Base-by-base conservation (phyloP, 208 protist species). In the Spironucleus salmonicida region DNA sequence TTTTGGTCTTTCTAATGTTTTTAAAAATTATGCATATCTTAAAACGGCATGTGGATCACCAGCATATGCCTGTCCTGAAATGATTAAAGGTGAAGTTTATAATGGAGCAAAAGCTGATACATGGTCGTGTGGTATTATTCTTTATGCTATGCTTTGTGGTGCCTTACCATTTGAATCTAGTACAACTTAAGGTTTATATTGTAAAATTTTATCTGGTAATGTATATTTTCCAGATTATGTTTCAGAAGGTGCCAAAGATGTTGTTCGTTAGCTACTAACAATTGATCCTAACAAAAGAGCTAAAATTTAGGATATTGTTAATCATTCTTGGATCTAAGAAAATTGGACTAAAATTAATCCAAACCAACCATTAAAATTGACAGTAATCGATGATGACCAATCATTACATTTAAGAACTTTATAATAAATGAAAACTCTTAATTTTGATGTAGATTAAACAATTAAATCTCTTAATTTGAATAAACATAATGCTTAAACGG, bases 51-150 rank as follows among this genome's bases (percentile, higher is more conserved):
- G 91, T 79, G 92, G 92, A 29, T 91, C 88, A 29, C 89, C 92
- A 27, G 91, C 90, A 81, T 95, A 95, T 83, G 90, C 90, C 34
- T 89, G 90, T 26, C 91, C 91, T 35, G 90, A 94, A 78, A 88
- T 94, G 27, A 91, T 94, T 79, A 86, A 84, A 0, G 89, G 90
- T 7, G 88, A 71, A 27, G 77, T 90, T 27, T 95, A 95, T 83
- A 89, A 88, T 64, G 91, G 91, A 7, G 86, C 89, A 0, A 85
- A 90, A 76, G 88, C 90, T 58, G 92, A 95, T 87, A 87, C 93
- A 49, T 94, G 91, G 91, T 91, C 86, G n/a, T 92, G 87, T 66
- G 92, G 92, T 30, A 89, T 95, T 67, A 92, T 95, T 76, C 85
- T 95, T 0, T 93, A 92, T 81, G 90, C 89, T 11, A 77, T 95